Evolutionary conservation across 2,329 filamentous ascomycete species (phyloP), one percentile per base, ranked within the genome.

Genomic region (Cladosporium phlei): DNA sequence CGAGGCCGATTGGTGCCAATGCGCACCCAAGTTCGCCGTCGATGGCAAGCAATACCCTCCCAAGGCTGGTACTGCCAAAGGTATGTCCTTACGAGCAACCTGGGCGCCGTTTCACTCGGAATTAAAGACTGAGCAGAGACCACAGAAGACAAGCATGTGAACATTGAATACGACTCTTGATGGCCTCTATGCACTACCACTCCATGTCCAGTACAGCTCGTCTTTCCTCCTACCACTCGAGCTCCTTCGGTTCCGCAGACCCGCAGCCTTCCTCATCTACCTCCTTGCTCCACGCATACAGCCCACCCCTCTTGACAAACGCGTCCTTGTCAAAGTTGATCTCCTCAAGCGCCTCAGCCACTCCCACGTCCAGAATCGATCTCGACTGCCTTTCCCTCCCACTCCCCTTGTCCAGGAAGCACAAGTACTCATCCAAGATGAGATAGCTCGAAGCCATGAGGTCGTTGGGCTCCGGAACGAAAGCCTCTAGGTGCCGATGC

Each of bases 31-130:
- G 57, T 67, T 84, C 50, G 74, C 78, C 55, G 66, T 71, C 20
- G 72, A 75, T 46, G 80, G 78, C 19, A 77, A 75, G 56, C 57
- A 73, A 57, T 85, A 83, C 56, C 81, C 82, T 47, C 80, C 81
- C 16, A 82, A 77, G 74, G 79, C 74, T 4, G 42, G 42, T 8
- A 45, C 42, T 28, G 42, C 16, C 8, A 45, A 37, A 8, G 35
- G 29, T n/a, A n/a, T n/a, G n/a, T n/a, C n/a, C n/a, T n/a, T n/a
- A n/a, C n/a, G n/a, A n/a, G n/a, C n/a, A n/a, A n/a, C n/a, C n/a
- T n/a, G n/a, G n/a, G n/a, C n/a, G n/a, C n/a, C n/a, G n/a, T n/a
- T n/a, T n/a, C n/a, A n/a, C n/a, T n/a, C n/a, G n/a, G n/a, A n/a
- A n/a, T n/a, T n/a, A 33, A 6, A 33, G 16, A 9, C 30, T 33